Evolutionary conservation across 331 rosid species (phyloP).

Genomic region (Pyracantha coccinea): DNA sequence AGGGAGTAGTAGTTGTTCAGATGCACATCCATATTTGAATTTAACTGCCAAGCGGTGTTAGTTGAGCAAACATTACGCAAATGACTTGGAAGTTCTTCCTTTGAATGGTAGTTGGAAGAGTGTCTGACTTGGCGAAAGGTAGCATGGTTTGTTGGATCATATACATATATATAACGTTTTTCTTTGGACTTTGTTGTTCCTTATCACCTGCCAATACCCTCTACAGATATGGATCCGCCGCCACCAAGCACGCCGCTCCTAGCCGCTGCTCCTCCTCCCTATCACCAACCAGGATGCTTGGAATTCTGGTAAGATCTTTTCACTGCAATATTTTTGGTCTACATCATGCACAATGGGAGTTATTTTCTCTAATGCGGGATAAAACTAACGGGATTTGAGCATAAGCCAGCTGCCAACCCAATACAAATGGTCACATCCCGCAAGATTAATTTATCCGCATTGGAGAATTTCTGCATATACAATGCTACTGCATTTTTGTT

Average conservation of each 20-base stretch:
- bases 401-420: too few species aligned
- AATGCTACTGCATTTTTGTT: neutral
- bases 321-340: neutral
- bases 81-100: neutral
- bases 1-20: neutral
- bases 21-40: neutral
- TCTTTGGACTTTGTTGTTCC: neutral
- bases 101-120: constrained; percentile 60
- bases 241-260: constrained; percentile 37
- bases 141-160: constrained; percentile 8
- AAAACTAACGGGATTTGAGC: too few species aligned
- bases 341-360: too few species aligned
- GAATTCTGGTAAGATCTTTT: constrained; percentile 37
- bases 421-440: too few species aligned
- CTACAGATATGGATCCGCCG: constrained; percentile 43
- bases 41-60: neutral
- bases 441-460: too few species aligned
- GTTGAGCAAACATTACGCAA: constrained; percentile 6
- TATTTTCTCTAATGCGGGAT: too few species aligned
- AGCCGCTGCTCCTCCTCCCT: constrained; percentile 35
- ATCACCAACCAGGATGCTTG: constrained; percentile 40
- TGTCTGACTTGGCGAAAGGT: constrained; percentile 17
- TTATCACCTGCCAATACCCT: neutral
- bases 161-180: neutral
- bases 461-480: neutral